phyloP scores from a whole-genome alignment of 2,329 filamentous ascomycete species.

The Cercospora beticola region DNA sequence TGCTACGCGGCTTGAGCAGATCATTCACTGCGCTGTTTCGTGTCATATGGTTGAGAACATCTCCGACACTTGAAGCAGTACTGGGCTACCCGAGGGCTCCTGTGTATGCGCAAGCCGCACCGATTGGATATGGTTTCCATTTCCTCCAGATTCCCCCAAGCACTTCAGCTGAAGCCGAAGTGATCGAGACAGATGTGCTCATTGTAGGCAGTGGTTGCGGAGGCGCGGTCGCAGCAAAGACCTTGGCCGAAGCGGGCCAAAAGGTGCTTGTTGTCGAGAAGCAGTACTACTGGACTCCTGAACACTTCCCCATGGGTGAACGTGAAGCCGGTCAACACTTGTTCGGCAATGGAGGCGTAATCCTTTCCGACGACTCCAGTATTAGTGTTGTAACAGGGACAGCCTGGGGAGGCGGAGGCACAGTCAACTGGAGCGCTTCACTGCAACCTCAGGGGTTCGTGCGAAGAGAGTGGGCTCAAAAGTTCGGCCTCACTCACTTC shows the following conservation, averaged over 20 bases:
- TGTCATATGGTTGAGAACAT: conserved; percentile 57
- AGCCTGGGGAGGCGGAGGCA: conserved; percentile 82
- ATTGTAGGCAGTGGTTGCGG: conserved; percentile 87
- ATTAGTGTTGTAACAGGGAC: conserved; percentile 66
- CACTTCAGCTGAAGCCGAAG: conserved; percentile 47
- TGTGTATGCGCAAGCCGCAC: conserved; percentile 53
- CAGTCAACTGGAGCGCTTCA: conserved; percentile 77
- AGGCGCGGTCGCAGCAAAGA: conserved; percentile 77
- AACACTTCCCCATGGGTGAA: conserved; percentile 72
- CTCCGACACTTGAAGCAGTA: conserved; percentile 55
- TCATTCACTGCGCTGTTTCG: conserved; percentile 57
- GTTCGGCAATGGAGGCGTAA: conserved; percentile 66
- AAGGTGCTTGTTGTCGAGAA: conserved; percentile 81
- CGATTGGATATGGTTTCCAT: conserved; percentile 54
- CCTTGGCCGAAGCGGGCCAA: conserved; percentile 72
- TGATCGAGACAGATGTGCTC: conserved; percentile 75
- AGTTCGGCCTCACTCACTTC: conserved; percentile 68
- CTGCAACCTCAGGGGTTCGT: conserved; percentile 72
- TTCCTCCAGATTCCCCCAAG: conserved; percentile 61
- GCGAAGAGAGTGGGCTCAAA: conserved; percentile 74
- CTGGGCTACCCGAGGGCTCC: conserved; percentile 60
- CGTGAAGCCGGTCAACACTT: conserved; percentile 61
- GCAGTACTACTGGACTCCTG: conserved; percentile 70
- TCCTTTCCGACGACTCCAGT: conserved; percentile 51
- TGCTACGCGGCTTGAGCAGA: conserved; percentile 58